Conservation (phyloP, 2,329 filamentous ascomycete genomes). For the Rachicladosporium sp. region DNA sequence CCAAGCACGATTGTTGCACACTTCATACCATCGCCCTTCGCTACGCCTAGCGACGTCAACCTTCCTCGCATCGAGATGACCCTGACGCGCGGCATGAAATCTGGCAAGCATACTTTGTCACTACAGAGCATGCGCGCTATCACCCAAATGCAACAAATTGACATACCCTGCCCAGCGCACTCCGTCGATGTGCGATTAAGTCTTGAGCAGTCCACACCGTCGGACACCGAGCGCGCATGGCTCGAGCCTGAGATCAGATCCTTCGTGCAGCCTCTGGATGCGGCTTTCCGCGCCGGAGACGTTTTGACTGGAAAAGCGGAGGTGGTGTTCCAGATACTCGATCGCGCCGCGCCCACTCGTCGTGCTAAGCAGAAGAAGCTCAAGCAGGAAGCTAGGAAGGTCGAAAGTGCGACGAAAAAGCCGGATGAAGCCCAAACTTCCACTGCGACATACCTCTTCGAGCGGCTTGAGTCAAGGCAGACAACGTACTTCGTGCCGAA, state of each 20-base stretch:
- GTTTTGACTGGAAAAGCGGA: conserved; percentile 10
- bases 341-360: conserved; percentile 6
- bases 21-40: conserved; percentile 10
- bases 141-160: neutral
- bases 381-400: neutral
- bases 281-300: conserved; percentile 7
- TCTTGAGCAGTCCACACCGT: conserved; percentile 5
- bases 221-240: conserved; percentile 1
- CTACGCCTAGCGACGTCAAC: neutral
- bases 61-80: conserved; percentile 9
- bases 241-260: conserved; percentile 8
- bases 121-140: conserved; percentile 3
- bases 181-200: conserved; percentile 14
- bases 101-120: neutral
- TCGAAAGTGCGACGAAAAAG: neutral
- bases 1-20: conserved; percentile 6
- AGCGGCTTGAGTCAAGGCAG: conserved; percentile 18
- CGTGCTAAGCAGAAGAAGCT: neutral
- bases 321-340: conserved; percentile 11
- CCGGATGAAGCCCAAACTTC: conserved; percentile 4
- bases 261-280: conserved; percentile 10
- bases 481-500: conserved; percentile 8
- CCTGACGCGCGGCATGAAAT: conserved; percentile 3
- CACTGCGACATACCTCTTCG: conserved; percentile 15
- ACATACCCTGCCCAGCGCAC: conserved; percentile 10